phyloP scores from a whole-genome alignment of 2,329 filamentous ascomycete species.

The Xylaria sp. region DNA sequence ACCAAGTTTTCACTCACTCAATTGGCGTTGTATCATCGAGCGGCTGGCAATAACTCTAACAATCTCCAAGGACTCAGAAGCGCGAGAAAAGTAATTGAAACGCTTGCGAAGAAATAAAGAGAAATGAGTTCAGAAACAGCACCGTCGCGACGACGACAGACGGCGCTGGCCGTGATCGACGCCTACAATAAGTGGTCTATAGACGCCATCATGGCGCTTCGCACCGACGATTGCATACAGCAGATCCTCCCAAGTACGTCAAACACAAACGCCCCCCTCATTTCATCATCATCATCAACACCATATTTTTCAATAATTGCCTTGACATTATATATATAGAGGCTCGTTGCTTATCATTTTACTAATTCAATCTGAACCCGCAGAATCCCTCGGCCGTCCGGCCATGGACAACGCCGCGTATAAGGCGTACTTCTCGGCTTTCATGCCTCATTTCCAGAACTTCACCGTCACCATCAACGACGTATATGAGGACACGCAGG shows the following conservation, averaged over 20 bases:
- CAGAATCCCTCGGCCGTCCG: conserved; percentile 32
- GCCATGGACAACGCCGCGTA: conserved; percentile 32
- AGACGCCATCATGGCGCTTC: conserved; percentile 31
- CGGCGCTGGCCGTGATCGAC: conserved; percentile 30
- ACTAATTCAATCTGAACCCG: neutral
- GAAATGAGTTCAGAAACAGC: conserved; percentile 11
- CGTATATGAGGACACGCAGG: conserved; percentile 33
- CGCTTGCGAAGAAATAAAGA: too few relatives aligned
- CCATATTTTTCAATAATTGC: neutral
- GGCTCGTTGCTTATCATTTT: neutral
- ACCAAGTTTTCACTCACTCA: neutral
- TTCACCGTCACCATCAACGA: conserved; percentile 32
- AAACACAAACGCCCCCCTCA: neutral
- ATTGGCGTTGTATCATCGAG: neutral
- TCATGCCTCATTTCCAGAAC: conserved; percentile 24
- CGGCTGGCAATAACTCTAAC: neutral
- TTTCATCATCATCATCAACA: neutral
- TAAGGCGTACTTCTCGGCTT: conserved; percentile 9
- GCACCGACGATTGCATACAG: conserved; percentile 25
- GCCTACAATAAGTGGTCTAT: conserved; percentile 32
- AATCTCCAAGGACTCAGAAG: neutral
- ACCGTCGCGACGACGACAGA: conserved; percentile 24
- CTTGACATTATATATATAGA: neutral
- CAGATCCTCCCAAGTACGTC: conserved; percentile 33
- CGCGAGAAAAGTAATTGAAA: too few relatives aligned